Evolutionary conservation across 228 moss, liverwort and hornwort species (phyloP).

Genomic region (Sphagnum magellanicum): DNA sequence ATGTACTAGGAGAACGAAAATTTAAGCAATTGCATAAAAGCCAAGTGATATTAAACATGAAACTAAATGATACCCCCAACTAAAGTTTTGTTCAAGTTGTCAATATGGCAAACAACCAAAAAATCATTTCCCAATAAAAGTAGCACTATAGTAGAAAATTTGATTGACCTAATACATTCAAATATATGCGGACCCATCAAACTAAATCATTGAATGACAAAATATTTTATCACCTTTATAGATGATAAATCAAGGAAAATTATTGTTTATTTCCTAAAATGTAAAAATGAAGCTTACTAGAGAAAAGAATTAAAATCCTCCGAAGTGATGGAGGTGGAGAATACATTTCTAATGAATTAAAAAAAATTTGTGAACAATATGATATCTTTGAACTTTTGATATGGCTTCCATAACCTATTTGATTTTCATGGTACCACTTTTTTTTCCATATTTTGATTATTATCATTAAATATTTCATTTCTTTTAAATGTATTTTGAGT

Average conservation of each 20-base stretch:
- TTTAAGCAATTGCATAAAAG: too few relatives aligned
- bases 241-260: constrained; percentile 6
- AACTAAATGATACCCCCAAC: too few relatives aligned
- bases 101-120: background rate
- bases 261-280: constrained; percentile 3
- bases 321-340: constrained; percentile 4
- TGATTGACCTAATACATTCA: background rate
- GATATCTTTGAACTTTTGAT: background rate
- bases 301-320: background rate
- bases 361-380: background rate
- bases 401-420: background rate
- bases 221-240: constrained; percentile 10
- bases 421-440: too few relatives aligned
- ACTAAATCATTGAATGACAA: background rate
- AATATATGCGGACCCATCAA: background rate
- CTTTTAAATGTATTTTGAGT: background rate
- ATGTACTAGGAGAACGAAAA: too few relatives aligned
- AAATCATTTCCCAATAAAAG: background rate
- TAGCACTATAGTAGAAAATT: background rate
- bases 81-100: too few relatives aligned
- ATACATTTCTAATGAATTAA: constrained; percentile 3
- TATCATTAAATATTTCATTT: too few relatives aligned
- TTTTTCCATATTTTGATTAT: too few relatives aligned
- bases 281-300: constrained; percentile 5
- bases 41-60: too few relatives aligned